Percentiles rank a stretch among this genome's conserved stretches.
Evolutionary conservation across 2,329 filamentous ascomycete species (phyloP).

Genomic region (Diplodia scrobiculata): DNA sequence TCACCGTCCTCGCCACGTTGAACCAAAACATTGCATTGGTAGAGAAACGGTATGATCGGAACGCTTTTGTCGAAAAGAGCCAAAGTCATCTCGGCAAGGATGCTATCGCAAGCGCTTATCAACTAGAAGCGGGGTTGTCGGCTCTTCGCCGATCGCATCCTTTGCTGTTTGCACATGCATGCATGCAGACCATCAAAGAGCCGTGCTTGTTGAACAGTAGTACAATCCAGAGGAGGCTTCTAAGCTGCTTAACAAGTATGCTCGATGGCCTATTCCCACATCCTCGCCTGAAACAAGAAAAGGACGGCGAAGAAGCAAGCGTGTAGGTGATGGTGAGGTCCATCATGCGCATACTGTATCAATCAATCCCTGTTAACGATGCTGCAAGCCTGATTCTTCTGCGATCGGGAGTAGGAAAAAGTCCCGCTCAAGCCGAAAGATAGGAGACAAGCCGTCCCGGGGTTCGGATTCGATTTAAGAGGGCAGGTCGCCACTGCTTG

Average conservation of each 20-base stretch:
- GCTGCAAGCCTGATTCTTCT: not conserved
- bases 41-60: no score
- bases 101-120: not conserved
- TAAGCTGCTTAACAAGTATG: not conserved
- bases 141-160: not conserved
- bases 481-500: not conserved
- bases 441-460: not conserved
- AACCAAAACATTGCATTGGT: no score
- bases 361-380: not conserved
- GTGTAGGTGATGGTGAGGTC: not conserved
- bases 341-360: not conserved
- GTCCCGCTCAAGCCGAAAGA: not conserved
- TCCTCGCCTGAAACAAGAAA: not conserved
- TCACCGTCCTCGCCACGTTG: no score
- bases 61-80: not conserved
- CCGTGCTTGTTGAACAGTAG: not conserved
- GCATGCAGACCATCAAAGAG: not conserved
- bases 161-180: not conserved
- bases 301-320: not conserved
- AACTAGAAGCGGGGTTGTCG: not conserved
- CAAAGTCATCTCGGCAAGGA: not conserved
- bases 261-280: not conserved
- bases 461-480: not conserved
- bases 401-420: not conserved
- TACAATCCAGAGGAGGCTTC: not conserved